Conservation (phyloP, 2,329 filamentous ascomycete genomes). For the Diaporthe helianthi region DNA sequence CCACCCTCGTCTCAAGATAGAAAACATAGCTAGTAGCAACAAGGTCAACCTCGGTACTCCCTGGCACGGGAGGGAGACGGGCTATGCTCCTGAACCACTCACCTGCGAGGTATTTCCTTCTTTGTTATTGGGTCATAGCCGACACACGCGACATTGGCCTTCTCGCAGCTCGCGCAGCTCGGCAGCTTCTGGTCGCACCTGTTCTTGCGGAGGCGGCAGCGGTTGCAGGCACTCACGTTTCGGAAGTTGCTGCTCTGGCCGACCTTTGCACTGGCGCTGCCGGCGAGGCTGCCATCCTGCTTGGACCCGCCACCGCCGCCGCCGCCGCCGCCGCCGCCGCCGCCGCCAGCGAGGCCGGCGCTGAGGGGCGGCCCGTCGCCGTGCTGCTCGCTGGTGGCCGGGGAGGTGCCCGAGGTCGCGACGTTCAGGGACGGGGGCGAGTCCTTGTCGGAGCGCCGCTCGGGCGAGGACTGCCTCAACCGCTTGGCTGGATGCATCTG, state of each 20-base stretch:
- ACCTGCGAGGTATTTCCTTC: slow-evolving; percentile 91
- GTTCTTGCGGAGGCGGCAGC: slow-evolving; percentile 91
- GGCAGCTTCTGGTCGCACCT: slow-evolving; percentile 93
- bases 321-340: slow-evolving; percentile 41
- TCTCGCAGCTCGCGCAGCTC: slow-evolving; percentile 89
- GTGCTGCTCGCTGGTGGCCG: slow-evolving; percentile 41
- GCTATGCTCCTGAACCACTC: slow-evolving; percentile 55
- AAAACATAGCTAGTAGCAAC: slow-evolving; percentile 76
- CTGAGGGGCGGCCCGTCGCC: slow-evolving; percentile 37
- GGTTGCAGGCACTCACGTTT: slow-evolving; percentile 93
- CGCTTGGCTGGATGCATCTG: slow-evolving; percentile 63
- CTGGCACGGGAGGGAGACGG: background rate
- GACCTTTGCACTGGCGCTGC: slow-evolving; percentile 49
- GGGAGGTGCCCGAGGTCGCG: slow-evolving; percentile 47
- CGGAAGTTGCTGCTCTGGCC: slow-evolving; percentile 74
- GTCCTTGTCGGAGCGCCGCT: slow-evolving; percentile 44
- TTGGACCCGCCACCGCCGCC: slow-evolving; percentile 40
- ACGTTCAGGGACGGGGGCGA: slow-evolving; percentile 50
- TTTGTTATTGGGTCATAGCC: slow-evolving; percentile 97
- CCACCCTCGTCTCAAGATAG: slow-evolving; percentile 87
- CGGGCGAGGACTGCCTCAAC: slow-evolving; percentile 59
- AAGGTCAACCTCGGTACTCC: background rate
- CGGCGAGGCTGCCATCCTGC: slow-evolving; percentile 36
- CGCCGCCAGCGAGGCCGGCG: slow-evolving; percentile 41
- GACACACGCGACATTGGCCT: slow-evolving; percentile 89